Evolutionary conservation across 2,329 filamentous ascomycete genomes (phyloP).

Genomic region (Aspergillus jensenii): DNA sequence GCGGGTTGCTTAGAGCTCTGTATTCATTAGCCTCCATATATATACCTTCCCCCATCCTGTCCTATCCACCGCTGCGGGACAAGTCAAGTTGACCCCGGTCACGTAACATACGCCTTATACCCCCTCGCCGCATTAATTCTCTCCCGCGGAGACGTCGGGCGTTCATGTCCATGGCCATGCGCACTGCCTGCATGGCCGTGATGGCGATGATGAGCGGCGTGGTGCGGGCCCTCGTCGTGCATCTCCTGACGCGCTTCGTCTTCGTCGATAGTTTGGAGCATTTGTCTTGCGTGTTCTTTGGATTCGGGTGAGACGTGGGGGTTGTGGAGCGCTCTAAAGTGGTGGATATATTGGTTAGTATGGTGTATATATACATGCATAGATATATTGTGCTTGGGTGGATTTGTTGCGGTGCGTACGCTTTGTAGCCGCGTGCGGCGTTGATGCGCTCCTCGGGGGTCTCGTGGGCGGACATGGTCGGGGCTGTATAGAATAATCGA

Average conservation of each 20-base stretch:
- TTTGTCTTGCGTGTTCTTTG: background rate
- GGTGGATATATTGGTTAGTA: background rate
- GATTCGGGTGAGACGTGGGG: background rate
- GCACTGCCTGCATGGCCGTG: background rate
- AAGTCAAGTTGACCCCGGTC: no score
- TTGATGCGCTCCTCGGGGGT: background rate
- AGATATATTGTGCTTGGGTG: background rate
- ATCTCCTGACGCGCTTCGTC: background rate
- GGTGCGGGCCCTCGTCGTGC: background rate
- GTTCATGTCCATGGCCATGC: background rate
- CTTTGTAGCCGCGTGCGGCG: background rate
- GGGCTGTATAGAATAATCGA: background rate
- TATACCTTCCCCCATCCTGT: no score
- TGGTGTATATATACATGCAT: background rate
- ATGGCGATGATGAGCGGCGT: background rate
- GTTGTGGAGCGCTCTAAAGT: background rate
- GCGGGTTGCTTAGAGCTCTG: background rate
- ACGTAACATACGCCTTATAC: background rate
- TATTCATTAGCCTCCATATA: background rate
- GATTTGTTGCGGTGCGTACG: background rate
- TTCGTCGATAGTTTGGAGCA: background rate
- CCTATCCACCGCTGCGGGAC: no score
- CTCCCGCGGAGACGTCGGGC: background rate
- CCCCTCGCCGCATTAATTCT: background rate
- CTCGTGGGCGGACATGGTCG: background rate